A percentile compares a stretch with the other conserved stretches of the same genome.
Evolutionary conservation across 208 protist species (phyloP).

Genomic region (Leishmania aethiopica): DNA sequence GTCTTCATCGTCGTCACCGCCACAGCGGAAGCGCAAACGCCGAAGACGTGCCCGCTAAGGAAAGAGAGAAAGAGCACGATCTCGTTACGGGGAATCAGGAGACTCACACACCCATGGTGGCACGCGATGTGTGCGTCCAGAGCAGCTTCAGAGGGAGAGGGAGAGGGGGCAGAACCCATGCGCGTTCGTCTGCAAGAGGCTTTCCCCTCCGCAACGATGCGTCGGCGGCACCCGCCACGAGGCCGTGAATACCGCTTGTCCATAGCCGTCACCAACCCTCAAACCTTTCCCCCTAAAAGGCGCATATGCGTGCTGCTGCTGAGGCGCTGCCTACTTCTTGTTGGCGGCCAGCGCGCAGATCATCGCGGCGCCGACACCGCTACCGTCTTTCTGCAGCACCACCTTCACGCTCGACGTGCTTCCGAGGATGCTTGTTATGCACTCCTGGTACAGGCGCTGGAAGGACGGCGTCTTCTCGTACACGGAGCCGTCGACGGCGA

Average conservation of each 20-base stretch:
- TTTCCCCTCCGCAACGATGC: neutral
- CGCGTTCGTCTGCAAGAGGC: neutral
- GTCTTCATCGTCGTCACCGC: neutral
- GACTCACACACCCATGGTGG: too few relatives aligned
- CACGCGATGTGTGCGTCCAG: too few relatives aligned
- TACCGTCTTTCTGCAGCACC: constrained; percentile 84
- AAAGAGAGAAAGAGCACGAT: too few relatives aligned
- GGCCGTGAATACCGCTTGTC: neutral
- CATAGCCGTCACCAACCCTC: neutral
- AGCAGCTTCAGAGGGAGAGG: too few relatives aligned
- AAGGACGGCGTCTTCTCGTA: constrained; percentile 91
- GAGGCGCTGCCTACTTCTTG: constrained; percentile 27
- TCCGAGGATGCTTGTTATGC: constrained; percentile 71
- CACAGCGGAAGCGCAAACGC: neutral
- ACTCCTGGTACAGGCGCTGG: constrained; percentile 75
- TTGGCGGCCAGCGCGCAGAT: constrained; percentile 78
- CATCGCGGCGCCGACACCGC: constrained; percentile 87
- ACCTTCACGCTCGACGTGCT: constrained; percentile 55
- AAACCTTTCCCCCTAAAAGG: too few relatives aligned
- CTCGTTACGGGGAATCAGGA: too few relatives aligned
- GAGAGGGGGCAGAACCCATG: neutral
- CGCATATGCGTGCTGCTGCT: neutral
- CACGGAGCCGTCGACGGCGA: constrained; percentile 88
- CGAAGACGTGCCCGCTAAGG: neutral
- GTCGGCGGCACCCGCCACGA: neutral